Percentiles rank a stretch among this genome's conserved stretches.
Conservation (phyloP, 306 rosid genomes). For the Medicago ruthenica region DNA sequence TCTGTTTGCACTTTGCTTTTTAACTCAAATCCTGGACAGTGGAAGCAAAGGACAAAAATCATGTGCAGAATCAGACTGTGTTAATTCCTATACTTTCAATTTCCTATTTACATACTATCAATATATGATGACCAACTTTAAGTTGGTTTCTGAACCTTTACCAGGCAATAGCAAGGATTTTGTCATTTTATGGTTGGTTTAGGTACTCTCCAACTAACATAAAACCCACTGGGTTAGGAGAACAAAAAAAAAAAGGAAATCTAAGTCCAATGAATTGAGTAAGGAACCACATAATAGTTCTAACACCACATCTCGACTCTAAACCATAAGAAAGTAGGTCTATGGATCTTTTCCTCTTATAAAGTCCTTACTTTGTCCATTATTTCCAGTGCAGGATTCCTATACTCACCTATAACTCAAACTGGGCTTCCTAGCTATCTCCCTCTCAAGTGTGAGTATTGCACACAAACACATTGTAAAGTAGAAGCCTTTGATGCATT, state of each 20-base stretch:
- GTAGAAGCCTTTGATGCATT: constrained; percentile 14
- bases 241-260: too few species aligned
- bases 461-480: neutral
- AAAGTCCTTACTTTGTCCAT: neutral
- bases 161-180: constrained; percentile 5
- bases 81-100: constrained; percentile 27
- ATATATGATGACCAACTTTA: constrained; percentile 31
- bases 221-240: neutral
- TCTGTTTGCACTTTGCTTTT: constrained; percentile 11
- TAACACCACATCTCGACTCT: constrained; percentile 1
- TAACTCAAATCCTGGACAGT: constrained; percentile 13
- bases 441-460: neutral
- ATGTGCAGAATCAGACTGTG: constrained; percentile 23
- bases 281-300: neutral
- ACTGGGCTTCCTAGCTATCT: neutral
- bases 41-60: constrained; percentile 2
- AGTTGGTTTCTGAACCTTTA: constrained; percentile 26
- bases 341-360: neutral
- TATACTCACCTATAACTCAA: constrained; percentile 4
- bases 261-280: neutral
- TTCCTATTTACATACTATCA: constrained; percentile 28
- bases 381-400: neutral
- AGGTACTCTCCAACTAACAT: neutral
- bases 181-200: constrained; percentile 33
- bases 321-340: constrained; percentile 7